Percentiles rank a stretch among this genome's conserved stretches.
Conservation (phyloP, 164 flowering plant genomes). For the Liriodendron chinense region DNA sequence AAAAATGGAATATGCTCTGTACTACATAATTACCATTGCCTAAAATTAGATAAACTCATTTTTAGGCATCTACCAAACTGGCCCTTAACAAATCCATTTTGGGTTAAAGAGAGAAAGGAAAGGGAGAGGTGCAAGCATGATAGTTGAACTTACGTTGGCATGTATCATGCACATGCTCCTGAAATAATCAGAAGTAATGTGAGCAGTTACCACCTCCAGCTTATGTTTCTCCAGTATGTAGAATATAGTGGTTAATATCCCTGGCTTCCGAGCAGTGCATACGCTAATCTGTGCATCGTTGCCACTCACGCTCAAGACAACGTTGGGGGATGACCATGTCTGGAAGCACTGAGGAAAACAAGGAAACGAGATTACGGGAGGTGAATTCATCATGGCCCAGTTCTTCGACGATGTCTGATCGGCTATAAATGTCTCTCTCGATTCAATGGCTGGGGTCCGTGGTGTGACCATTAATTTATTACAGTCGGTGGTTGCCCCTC, state of each 20-base stretch:
- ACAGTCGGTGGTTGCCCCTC: constrained; percentile 13
- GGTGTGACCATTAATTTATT: constrained; percentile 16
- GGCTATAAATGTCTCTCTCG: constrained; percentile 63
- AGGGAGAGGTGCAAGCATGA: neutral
- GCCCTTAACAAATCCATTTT: too few relatives aligned
- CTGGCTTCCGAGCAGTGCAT: constrained; percentile 53
- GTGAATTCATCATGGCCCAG: constrained; percentile 11
- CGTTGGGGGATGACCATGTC: constrained; percentile 74
- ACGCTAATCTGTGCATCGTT: constrained; percentile 65
- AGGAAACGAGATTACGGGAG: constrained; percentile 9
- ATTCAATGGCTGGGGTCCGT: constrained; percentile 7
- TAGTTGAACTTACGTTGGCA: constrained; percentile 51
- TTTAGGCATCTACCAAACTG: too few relatives aligned
- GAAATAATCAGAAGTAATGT: constrained; percentile 44
- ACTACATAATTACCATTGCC: too few relatives aligned
- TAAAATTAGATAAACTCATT: too few relatives aligned
- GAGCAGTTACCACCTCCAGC: constrained; percentile 60
- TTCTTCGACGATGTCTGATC: constrained; percentile 44
- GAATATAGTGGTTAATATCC: constrained; percentile 45
- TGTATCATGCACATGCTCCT: constrained; percentile 71
- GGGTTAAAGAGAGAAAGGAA: neutral
- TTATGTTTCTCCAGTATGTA: constrained; percentile 62
- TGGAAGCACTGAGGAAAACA: constrained; percentile 35
- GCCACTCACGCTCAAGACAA: constrained; percentile 57
- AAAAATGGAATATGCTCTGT: too few relatives aligned